Conservation (phyloP, 345 rosid genomes). For the Salix exigua region DNA sequence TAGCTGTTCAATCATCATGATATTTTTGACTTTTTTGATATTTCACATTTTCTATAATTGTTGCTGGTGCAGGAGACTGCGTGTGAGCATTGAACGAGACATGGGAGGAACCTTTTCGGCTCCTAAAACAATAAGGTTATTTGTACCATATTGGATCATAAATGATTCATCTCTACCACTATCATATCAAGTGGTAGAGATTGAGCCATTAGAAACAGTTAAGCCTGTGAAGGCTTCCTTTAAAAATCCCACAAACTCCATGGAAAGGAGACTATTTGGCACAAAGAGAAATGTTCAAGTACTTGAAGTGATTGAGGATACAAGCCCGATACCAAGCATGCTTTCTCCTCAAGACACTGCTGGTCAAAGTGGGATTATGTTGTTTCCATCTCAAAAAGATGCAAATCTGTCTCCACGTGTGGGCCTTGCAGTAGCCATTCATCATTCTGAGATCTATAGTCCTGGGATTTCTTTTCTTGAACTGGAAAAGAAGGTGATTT, state of each 20-base stretch:
- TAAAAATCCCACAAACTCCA: constrained; percentile 47
- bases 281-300: constrained; percentile 63
- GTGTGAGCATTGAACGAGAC: constrained; percentile 89
- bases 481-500: constrained; percentile 88
- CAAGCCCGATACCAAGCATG: constrained; percentile 87
- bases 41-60: not conserved
- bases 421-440: constrained; percentile 84
- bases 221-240: constrained; percentile 57
- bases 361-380: constrained; percentile 59
- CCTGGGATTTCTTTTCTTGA: constrained; percentile 94
- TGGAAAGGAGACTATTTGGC: constrained; percentile 49
- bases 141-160: constrained; percentile 93
- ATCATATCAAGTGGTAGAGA: constrained; percentile 81
- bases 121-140: constrained; percentile 81
- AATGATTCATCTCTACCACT: constrained; percentile 75
- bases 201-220: constrained; percentile 70
- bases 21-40: not conserved
- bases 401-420: constrained; percentile 62
- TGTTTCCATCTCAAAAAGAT: constrained; percentile 81
- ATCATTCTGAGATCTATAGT: constrained; percentile 69
- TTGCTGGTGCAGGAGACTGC: constrained; percentile 64
- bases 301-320: constrained; percentile 82
- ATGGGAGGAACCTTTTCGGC: constrained; percentile 83
- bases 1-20: not conserved
- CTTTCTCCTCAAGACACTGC: constrained; percentile 92